Evolutionary conservation across 768 basidiomycete species (phyloP).

Genomic region (Trametes maxima): DNA sequence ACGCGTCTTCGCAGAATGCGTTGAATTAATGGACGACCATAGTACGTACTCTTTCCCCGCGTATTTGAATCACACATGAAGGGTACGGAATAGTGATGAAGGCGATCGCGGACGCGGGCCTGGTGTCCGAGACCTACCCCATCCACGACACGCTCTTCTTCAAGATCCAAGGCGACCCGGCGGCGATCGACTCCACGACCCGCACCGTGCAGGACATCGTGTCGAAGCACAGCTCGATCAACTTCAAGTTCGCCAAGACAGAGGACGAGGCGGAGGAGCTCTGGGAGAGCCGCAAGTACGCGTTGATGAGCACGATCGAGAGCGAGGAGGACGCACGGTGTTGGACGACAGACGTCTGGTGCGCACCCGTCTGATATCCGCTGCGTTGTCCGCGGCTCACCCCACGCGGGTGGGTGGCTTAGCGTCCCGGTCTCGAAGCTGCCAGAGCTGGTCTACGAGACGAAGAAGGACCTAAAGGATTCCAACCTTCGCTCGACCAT

Average conservation of each 20-base stretch:
- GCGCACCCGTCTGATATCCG: constrained; percentile 23
- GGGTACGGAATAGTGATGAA: constrained; percentile 58
- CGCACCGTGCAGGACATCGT: constrained; percentile 60
- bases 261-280: constrained; percentile 76
- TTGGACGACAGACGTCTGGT: constrained; percentile 95
- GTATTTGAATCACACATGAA: background rate
- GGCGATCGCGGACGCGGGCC: constrained; percentile 68
- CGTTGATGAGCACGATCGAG: constrained; percentile 70
- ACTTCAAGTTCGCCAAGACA: constrained; percentile 72
- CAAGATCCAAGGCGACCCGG: constrained; percentile 80
- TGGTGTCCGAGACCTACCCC: constrained; percentile 62
- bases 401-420: background rate
- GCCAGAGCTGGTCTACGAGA: constrained; percentile 72
- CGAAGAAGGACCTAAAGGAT: constrained; percentile 71
- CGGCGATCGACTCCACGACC: constrained; percentile 40
- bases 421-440: constrained; percentile 73
- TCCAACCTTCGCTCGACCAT: constrained; percentile 66
- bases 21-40: constrained; percentile 73
- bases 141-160: constrained; percentile 85
- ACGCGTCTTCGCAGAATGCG: constrained; percentile 62
- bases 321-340: constrained; percentile 63
- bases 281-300: constrained; percentile 88
- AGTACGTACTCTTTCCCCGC: constrained; percentile 8
- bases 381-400: background rate
- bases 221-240: constrained; percentile 63